Evolutionary conservation across 345 rosid genomes (phyloP).

Genomic region (Moricandia moricandioides): DNA sequence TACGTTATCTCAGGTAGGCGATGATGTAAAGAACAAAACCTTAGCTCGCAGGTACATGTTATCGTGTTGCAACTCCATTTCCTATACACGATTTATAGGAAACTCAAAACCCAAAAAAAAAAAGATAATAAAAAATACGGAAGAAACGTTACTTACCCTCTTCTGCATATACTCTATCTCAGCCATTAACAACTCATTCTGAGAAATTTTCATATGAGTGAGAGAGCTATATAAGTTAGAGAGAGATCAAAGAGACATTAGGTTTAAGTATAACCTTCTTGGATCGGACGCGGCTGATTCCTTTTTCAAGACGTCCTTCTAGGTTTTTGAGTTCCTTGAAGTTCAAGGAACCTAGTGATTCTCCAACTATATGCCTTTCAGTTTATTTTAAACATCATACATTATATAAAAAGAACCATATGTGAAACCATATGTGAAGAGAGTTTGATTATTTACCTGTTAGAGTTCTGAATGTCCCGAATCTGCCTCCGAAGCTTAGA

Average conservation of each 20-base stretch:
- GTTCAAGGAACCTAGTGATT: slow-evolving; percentile 61
- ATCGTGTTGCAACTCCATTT: slow-evolving; percentile 80
- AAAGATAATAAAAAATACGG: background rate
- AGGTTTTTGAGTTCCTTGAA: slow-evolving; percentile 79
- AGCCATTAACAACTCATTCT: slow-evolving; percentile 73
- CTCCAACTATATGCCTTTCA: slow-evolving; percentile 65
- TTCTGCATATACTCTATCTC: slow-evolving; percentile 94
- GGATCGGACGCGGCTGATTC: slow-evolving; percentile 75
- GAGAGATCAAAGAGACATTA: background rate
- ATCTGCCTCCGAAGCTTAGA: slow-evolving; percentile 80
- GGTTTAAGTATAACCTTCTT: slow-evolving; percentile 53
- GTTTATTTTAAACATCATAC: background rate
- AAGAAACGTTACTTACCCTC: slow-evolving; percentile 50
- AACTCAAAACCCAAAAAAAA: background rate
- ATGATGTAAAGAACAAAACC: slow-evolving; percentile 37
- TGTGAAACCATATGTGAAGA: too few species aligned
- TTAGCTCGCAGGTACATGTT: slow-evolving; percentile 71
- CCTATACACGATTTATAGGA: slow-evolving; percentile 46
- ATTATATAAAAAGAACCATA: too few species aligned
- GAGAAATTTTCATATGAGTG: slow-evolving; percentile 16
- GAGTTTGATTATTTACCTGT: slow-evolving; percentile 44
- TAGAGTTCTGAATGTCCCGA: slow-evolving; percentile 66
- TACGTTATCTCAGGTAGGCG: background rate
- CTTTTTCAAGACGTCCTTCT: slow-evolving; percentile 80
- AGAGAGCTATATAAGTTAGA: background rate